Percentiles rank a stretch among this genome's conserved stretches.
phyloP scores from a whole-genome alignment of 768 basidiomycete species.

The Hydnum rufescens region DNA sequence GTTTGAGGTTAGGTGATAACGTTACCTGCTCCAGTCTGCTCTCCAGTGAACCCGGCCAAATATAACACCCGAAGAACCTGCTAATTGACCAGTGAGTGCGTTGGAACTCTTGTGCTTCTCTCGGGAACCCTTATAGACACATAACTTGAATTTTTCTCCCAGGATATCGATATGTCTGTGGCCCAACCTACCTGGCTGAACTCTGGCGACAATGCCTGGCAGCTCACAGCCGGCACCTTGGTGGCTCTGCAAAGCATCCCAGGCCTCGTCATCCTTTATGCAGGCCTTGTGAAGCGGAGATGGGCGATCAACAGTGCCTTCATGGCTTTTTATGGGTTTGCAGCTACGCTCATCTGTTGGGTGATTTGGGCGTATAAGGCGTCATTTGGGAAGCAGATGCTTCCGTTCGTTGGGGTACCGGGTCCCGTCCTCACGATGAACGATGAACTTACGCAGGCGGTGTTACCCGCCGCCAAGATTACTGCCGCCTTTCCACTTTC shows the following conservation, averaged over 20 bases:
- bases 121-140: too few species aligned
- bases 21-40: too few species aligned
- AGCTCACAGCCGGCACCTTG: constrained; percentile 6
- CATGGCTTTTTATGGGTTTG: constrained; percentile 8
- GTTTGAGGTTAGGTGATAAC: too few species aligned
- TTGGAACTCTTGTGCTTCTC: too few species aligned
- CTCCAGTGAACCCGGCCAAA: too few species aligned
- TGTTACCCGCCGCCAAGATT: constrained; percentile 4
- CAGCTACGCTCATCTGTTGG: constrained; percentile 6
- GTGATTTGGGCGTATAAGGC: constrained; percentile 8
- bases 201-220: constrained; percentile 8
- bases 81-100: too few species aligned
- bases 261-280: constrained; percentile 7
- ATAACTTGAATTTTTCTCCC: too few species aligned
- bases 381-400: constrained; percentile 7
- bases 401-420: constrained; percentile 4
- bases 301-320: constrained; percentile 5
- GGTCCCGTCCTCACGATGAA: constrained; percentile 5
- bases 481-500: constrained; percentile 4
- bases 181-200: constrained; percentile 2
- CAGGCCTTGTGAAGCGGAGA: constrained; percentile 7
- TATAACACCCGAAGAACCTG: too few species aligned
- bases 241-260: constrained; percentile 7
- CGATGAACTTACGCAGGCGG: constrained; percentile 3
- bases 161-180: too few species aligned